Conservation (phyloP, 129 eudicot species). For the Oenanthe sinensis region DNA sequence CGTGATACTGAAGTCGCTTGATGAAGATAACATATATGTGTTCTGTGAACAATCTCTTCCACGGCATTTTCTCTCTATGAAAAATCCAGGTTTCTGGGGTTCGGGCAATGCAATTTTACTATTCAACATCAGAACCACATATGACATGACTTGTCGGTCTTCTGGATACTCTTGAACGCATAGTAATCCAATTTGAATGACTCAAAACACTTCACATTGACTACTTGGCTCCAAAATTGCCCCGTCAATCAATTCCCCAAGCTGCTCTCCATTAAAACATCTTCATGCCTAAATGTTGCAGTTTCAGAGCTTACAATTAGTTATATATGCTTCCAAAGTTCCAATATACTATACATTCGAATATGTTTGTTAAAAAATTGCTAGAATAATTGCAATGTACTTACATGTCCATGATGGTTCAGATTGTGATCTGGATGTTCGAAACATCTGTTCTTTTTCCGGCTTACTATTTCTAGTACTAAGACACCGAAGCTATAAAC, state of each 20-base stretch:
- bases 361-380: not conserved
- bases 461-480: not conserved
- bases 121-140: slow-evolving; percentile 35
- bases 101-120: slow-evolving; percentile 26
- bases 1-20: not conserved
- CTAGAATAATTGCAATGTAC: not conserved
- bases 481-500: slow-evolving; percentile 3
- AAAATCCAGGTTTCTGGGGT: slow-evolving; percentile 25
- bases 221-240: not conserved
- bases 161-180: slow-evolving; percentile 39
- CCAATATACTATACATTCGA: not conserved
- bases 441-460: not conserved
- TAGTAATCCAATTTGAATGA: slow-evolving; percentile 24
- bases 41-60: not conserved
- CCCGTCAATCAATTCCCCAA: slow-evolving; percentile 9
- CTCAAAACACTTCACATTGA: slow-evolving; percentile 14
- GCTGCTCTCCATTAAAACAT: slow-evolving; percentile 11
- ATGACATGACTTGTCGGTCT: slow-evolving; percentile 34
- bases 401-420: slow-evolving; percentile 6
- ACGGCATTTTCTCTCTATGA: slow-evolving; percentile 3
- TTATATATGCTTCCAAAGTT: not conserved
- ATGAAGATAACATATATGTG: not conserved
- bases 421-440: slow-evolving; percentile 11
- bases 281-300: slow-evolving; percentile 14
- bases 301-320: not conserved